Conservation (phyloP, 352 stramenopile species). For the Phytophthora litchii region DNA sequence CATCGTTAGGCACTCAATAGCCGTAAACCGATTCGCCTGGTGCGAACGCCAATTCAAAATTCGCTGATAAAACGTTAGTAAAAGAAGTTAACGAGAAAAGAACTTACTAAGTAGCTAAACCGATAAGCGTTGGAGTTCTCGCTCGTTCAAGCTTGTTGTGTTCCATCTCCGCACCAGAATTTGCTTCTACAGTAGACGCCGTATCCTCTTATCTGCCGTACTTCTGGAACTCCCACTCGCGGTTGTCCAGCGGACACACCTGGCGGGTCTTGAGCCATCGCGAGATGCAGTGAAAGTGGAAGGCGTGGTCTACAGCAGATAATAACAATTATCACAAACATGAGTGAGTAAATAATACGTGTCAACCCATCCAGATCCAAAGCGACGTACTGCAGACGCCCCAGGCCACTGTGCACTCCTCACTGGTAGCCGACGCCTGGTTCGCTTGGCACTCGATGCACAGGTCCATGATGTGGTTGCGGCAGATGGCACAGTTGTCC, state of each 20-base stretch:
- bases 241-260: constrained; percentile 99
- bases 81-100: constrained; percentile 30
- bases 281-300: constrained; percentile 99
- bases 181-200: constrained; percentile 14
- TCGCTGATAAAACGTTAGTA: constrained; percentile 36
- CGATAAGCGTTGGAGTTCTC: not conserved
- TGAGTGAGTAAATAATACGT: not conserved
- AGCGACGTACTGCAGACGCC: constrained; percentile 76
- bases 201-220: constrained; percentile 75
- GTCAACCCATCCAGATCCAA: not conserved
- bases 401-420: constrained; percentile 89
- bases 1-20: constrained; percentile 28
- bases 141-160: constrained; percentile 10
- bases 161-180: constrained; percentile 1
- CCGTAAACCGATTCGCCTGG: constrained; percentile 19
- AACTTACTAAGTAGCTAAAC: constrained; percentile 34
- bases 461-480: constrained; percentile 99
- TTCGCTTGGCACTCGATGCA: constrained; percentile 99
- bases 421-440: constrained; percentile 86
- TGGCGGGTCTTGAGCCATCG: constrained; percentile 99
- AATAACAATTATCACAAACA: constrained; percentile 15
- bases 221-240: constrained; percentile 99
- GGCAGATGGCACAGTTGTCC: constrained; percentile 97
- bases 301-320: constrained; percentile 94
- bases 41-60: constrained; percentile 20